These are phyloP conservation scores for Lactifluus volemus DNA, from an alignment of 768 basidiomycete genomes.

Conservation along the genomic window DNA sequence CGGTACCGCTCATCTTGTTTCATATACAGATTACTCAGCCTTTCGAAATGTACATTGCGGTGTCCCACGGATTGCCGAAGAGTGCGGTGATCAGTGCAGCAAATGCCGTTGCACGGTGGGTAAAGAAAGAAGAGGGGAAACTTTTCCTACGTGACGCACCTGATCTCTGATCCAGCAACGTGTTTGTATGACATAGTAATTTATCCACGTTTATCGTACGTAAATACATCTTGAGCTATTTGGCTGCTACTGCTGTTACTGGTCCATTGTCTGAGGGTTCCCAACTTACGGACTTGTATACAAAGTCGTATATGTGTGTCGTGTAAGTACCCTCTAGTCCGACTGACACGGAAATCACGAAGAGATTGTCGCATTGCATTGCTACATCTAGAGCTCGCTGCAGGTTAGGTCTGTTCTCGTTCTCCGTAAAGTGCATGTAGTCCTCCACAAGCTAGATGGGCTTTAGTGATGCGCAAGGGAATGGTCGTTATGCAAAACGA, in stretches of 20 bases:
- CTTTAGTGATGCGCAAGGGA: neutral
- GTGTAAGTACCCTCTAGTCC: slow-evolving; percentile 14
- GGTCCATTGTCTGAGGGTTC: slow-evolving; percentile 4
- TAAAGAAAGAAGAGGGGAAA: slow-evolving; percentile 75
- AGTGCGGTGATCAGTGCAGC: slow-evolving; percentile 81
- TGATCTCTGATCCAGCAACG: slow-evolving; percentile 47
- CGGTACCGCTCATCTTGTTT: neutral
- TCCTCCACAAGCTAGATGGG: slow-evolving; percentile 8
- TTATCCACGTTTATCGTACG: neutral
- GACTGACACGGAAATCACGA: slow-evolving; percentile 19
- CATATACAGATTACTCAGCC: slow-evolving; percentile 72
- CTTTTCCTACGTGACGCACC: slow-evolving; percentile 87
- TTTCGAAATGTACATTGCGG: slow-evolving; percentile 82
- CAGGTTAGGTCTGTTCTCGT: slow-evolving; percentile 13
- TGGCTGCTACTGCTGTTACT: neutral
- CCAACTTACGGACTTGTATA: slow-evolving; percentile 15
- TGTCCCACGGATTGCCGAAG: slow-evolving; percentile 82
- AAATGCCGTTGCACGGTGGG: slow-evolving; percentile 84
- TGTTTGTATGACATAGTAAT: slow-evolving; percentile 1
- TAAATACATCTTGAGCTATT: neutral
- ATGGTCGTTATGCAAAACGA: neutral
- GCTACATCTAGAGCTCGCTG: slow-evolving; percentile 17
- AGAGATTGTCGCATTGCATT: slow-evolving; percentile 4
- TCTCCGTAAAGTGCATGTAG: slow-evolving; percentile 17
- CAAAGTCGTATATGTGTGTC: slow-evolving; percentile 18